These are phyloP conservation scores for Nemania abortiva DNA, from an alignment of 2,329 filamentous ascomycete species.

Conservation along the genomic window DNA sequence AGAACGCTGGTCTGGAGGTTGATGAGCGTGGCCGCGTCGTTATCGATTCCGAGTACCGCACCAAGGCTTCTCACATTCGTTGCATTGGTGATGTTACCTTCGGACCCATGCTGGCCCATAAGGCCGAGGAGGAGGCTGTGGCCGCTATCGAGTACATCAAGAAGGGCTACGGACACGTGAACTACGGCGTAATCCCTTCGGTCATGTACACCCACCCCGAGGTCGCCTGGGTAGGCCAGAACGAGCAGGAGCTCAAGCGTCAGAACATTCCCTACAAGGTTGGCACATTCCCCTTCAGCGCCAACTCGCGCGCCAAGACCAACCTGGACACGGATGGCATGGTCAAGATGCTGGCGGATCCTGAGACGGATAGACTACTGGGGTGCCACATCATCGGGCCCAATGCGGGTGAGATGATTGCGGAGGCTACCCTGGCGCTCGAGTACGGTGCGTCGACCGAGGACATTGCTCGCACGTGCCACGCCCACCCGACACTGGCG, in stretches of 20 bases:
- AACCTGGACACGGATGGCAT: slow-evolving; percentile 95
- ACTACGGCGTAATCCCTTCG: slow-evolving; percentile 96
- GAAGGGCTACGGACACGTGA: slow-evolving; percentile 98
- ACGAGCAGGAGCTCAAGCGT: slow-evolving; percentile 93
- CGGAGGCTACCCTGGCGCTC: slow-evolving; percentile 91
- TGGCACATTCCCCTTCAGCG: slow-evolving; percentile 95
- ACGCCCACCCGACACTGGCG: slow-evolving; percentile 94
- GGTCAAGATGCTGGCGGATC: slow-evolving; percentile 97
- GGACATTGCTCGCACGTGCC: slow-evolving; percentile 93
- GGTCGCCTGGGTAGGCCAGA: slow-evolving; percentile 98
- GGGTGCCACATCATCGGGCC: slow-evolving; percentile 97
- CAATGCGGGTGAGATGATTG: slow-evolving; percentile 99
- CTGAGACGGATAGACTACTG: slow-evolving; percentile 94
- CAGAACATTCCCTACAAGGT: slow-evolving; percentile 91
- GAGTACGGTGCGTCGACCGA: slow-evolving; percentile 97
- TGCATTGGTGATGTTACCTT: slow-evolving; percentile 97
- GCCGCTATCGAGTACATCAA: slow-evolving; percentile 97
- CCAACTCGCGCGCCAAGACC: slow-evolving; percentile 98
- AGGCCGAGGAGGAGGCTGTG: slow-evolving; percentile 97
- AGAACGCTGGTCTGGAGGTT: slow-evolving; percentile 91
- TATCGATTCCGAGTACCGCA: slow-evolving; percentile 99
- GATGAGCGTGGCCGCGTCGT: slow-evolving; percentile 95
- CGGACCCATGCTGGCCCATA: slow-evolving; percentile 98
- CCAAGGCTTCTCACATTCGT: slow-evolving; percentile 96
- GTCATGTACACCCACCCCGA: slow-evolving; percentile 99